Evolutionary conservation across 2,329 filamentous ascomycete species (phyloP).

Genomic region (Byssochlamys sp.): DNA sequence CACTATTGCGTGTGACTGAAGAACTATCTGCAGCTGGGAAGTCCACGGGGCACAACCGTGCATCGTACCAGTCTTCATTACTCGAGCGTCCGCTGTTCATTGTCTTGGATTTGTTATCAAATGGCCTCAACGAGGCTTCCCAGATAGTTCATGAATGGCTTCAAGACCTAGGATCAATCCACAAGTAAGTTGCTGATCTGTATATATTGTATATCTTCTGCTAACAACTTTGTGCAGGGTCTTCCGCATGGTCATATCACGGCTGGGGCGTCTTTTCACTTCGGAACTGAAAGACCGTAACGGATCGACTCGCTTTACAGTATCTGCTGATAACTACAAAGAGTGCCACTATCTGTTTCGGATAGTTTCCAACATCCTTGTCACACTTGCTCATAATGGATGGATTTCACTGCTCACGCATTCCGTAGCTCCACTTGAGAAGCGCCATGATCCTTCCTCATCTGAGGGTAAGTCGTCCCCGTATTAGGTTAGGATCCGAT

Average conservation of each 20-base stretch:
- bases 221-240: conserved; percentile 16
- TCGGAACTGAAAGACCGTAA: conserved; percentile 10
- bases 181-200: conserved; percentile 31
- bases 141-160: conserved; percentile 75
- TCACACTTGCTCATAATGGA: conserved; percentile 56
- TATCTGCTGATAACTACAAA: conserved; percentile 55
- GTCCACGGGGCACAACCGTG: conserved; percentile 16
- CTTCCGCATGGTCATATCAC: conserved; percentile 27
- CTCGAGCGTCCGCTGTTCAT: conserved; percentile 72
- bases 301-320: conserved; percentile 28
- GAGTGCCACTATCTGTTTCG: conserved; percentile 70
- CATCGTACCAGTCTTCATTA: conserved; percentile 45
- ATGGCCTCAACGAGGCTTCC: conserved; percentile 63
- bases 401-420: conserved; percentile 63
- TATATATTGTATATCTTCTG: background rate
- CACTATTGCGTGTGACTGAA: conserved; percentile 22
- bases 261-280: conserved; percentile 23
- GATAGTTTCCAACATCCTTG: conserved; percentile 63
- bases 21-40: conserved; percentile 6
- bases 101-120: conserved; percentile 65
- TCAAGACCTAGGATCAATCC: conserved; percentile 45
- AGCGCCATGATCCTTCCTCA: conserved; percentile 34
- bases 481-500: background rate
- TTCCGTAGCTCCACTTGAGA: conserved; percentile 41
- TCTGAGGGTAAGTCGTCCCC: conserved; percentile 38